Conservation (phyloP, 2,329 filamentous ascomycete genomes). For the Mycocentrospora acerina region DNA sequence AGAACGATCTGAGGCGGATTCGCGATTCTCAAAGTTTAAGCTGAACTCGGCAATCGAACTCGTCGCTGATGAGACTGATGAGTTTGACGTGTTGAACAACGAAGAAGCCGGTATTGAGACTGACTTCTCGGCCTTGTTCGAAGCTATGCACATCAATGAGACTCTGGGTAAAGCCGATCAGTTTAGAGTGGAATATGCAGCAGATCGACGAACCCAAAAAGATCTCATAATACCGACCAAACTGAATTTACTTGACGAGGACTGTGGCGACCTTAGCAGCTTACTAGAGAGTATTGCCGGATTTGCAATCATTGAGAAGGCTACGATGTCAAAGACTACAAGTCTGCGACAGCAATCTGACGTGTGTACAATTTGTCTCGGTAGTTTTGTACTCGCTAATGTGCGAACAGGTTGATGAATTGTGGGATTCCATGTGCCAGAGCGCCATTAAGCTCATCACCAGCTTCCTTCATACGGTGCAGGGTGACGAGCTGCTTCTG, state of each 20-base stretch:
- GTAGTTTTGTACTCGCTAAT: background rate
- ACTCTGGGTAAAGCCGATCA: conserved; percentile 89
- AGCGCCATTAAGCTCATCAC: conserved; percentile 80
- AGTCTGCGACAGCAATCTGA: conserved; percentile 79
- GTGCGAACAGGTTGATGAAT: conserved; percentile 74
- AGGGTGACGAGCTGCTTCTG: conserved; percentile 84
- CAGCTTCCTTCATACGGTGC: conserved; percentile 74
- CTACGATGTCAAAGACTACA: conserved; percentile 83
- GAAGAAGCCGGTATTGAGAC: conserved; percentile 80
- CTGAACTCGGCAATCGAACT: conserved; percentile 95
- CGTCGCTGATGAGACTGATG: conserved; percentile 91
- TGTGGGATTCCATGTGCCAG: conserved; percentile 98
- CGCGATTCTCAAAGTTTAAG: conserved; percentile 79
- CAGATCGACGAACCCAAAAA: conserved; percentile 86
- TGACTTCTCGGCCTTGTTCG: conserved; percentile 90
- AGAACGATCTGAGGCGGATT: conserved; percentile 74
- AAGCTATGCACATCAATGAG: conserved; percentile 94
- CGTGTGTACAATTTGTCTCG: conserved; percentile 54
- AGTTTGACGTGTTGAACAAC: conserved; percentile 93
- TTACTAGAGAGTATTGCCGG: conserved; percentile 91
- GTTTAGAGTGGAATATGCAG: conserved; percentile 88
- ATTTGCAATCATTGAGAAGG: conserved; percentile 94
- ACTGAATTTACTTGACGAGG: conserved; percentile 77
- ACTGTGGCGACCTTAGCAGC: conserved; percentile 83
- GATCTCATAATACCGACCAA: conserved; percentile 79